Percentiles rank a stretch among this genome's conserved stretches.
Conservation (phyloP, 75 land plant genomes). For the Pseudotsuga menziesii region DNA sequence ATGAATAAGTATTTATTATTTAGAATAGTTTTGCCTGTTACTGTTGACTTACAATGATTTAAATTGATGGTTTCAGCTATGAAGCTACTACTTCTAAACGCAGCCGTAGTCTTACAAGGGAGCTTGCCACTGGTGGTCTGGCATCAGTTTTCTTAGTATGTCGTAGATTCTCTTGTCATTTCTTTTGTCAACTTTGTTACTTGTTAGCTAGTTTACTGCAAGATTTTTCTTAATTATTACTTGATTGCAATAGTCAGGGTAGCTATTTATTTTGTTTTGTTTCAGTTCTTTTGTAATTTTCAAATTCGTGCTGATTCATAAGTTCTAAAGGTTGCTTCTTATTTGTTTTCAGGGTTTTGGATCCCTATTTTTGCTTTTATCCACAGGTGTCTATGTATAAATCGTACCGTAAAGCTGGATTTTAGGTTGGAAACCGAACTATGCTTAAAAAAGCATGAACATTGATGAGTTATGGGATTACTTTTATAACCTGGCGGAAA, state of each 20-base stretch:
- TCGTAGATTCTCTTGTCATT: neutral
- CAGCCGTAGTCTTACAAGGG: constrained; percentile 68
- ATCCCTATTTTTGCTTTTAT: constrained; percentile 81
- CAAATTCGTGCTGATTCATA: neutral
- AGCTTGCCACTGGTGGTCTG: constrained; percentile 59
- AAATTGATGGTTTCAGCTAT: constrained; percentile 51
- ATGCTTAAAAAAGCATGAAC: no score
- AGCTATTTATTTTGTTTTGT: neutral
- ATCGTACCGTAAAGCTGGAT: no score
- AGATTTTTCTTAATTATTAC: neutral
- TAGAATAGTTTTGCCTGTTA: no score
- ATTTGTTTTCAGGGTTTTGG: constrained; percentile 80
- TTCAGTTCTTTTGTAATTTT: neutral
- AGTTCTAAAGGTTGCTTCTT: neutral
- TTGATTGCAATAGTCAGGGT: neutral
- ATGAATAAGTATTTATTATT: no score
- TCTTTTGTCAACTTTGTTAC: neutral
- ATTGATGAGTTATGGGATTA: no score
- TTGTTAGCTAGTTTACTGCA: constrained; percentile 1
- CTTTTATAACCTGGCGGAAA: no score
- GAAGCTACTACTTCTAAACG: constrained; percentile 85
- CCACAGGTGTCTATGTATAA: constrained; percentile 90
- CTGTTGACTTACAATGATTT: no score
- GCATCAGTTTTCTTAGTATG: constrained; percentile 89
- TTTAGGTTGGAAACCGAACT: no score